Base-by-base conservation (phyloP, 331 rosid species). In the Erythrophleum ivorense region DNA sequence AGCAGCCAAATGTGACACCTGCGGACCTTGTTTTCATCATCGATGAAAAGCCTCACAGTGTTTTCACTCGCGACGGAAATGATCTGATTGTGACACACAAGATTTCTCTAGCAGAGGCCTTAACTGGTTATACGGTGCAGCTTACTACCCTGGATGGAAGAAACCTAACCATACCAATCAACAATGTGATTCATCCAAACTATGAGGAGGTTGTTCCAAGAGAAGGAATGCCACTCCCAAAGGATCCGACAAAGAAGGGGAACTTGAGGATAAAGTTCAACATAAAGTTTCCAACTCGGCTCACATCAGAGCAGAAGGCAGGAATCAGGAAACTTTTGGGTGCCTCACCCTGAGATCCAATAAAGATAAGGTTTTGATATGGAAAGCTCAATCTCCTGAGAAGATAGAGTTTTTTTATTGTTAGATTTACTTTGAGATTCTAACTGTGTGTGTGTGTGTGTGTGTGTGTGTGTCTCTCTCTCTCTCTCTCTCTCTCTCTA, bases 171-270 rank as follows among this genome's bases (percentile, higher is more conserved):
- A 85, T 91, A 31, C 91, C 88, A 71, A 85, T 91, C 74, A 87
- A 73, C 74, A 86, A 71, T 81, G 88, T 92, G 24, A 86, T 92
- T 48, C 90, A 86, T 84, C 97, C 92, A 4, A 81, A 14, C 78
- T 89, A 89, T 60, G 95, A 92, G 79, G 97, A 90, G 78, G 83
- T 90, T 78, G 88, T 92, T 1, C 87, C 85, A 31, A 75, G 77
- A 41, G 97, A 92, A 86, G 93, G 97, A 48, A 89, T 89, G 93
- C 95, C 97, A 60, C 62, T 85, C 29, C 91, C 89, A 4, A 90
- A 89, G 79, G 97, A 92, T 73, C 95, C 93, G n/a, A 78, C 89
- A 10, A 86, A 87, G 88, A 89, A 81, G 72, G 97, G 97, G 0
- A 88, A 89, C 77, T 83, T 92, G 82, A 89, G 92, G 85, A 89